These are phyloP conservation scores for Fusarium veterinarium DNA, from an alignment of 2,329 filamentous ascomycete genomes.

Conservation along the genomic window DNA sequence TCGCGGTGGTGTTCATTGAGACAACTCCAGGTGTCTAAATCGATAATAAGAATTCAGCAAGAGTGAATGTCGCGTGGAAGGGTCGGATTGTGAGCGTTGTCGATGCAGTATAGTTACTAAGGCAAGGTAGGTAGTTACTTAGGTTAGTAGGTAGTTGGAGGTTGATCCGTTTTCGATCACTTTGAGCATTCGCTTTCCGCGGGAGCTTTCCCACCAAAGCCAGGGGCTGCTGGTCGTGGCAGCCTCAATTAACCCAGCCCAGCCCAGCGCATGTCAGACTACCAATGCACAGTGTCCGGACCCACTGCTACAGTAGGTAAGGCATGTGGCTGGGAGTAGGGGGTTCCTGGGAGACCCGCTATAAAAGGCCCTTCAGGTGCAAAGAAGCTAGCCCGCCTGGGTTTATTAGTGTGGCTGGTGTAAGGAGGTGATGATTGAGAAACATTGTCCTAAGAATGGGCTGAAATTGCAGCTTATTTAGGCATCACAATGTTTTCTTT, in stretches of 20 bases:
- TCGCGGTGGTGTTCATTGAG: slow-evolving; percentile 40
- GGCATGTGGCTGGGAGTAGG: slow-evolving; percentile 42
- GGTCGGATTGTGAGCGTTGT: slow-evolving; percentile 18
- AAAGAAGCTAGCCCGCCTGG: slow-evolving; percentile 21
- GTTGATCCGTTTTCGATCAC: slow-evolving; percentile 31
- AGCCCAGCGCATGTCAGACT: slow-evolving; percentile 35
- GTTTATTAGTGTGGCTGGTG: slow-evolving; percentile 39
- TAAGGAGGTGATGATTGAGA: slow-evolving; percentile 1
- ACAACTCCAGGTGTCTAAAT: slow-evolving; percentile 18
- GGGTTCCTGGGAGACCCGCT: slow-evolving; percentile 28
- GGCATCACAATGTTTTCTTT: not conserved
- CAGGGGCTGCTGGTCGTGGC: slow-evolving; percentile 38
- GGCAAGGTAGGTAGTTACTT: not conserved
- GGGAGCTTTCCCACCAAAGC: slow-evolving; percentile 36
- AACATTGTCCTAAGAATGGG: not conserved
- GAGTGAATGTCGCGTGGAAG: slow-evolving; percentile 16
- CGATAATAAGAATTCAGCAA: slow-evolving; percentile 12
- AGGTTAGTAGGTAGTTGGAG: not conserved
- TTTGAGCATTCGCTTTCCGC: slow-evolving; percentile 28
- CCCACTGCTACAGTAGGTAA: slow-evolving; percentile 8
- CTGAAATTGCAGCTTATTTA: slow-evolving; percentile 14
- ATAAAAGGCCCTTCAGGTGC: slow-evolving; percentile 26
- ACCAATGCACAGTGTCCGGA: slow-evolving; percentile 36
- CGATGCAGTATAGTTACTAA: slow-evolving; percentile 5
- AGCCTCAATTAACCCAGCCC: slow-evolving; percentile 38